Evolutionary conservation across 2,329 filamentous ascomycete genomes (phyloP).

Genomic region (Bisporella sp.): DNA sequence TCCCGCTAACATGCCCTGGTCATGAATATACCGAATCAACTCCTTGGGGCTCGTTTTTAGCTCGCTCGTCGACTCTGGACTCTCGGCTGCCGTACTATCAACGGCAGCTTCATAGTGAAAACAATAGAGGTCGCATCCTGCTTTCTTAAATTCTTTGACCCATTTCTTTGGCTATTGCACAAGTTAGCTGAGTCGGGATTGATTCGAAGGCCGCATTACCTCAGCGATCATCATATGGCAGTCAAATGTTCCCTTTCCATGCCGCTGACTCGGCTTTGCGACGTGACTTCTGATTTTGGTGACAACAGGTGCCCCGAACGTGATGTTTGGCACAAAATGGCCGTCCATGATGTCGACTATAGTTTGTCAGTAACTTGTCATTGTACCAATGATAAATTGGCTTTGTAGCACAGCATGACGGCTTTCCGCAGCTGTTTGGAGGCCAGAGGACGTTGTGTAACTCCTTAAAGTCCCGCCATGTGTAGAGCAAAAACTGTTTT

Average conservation of each 20-base stretch:
- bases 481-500: no score
- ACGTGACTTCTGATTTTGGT: slow-evolving; percentile 89
- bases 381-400: neutral
- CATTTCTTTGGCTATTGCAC: slow-evolving; percentile 80
- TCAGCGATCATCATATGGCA: slow-evolving; percentile 99
- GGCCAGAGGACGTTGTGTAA: slow-evolving; percentile 44
- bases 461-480: no score
- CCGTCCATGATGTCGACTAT: slow-evolving; percentile 93
- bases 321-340: slow-evolving; percentile 98
- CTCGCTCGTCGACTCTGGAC: slow-evolving; percentile 62
- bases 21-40: slow-evolving; percentile 86
- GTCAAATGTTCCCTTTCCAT: slow-evolving; percentile 89
- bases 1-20: slow-evolving; percentile 79
- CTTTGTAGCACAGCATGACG: neutral
- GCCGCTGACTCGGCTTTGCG: slow-evolving; percentile 58
- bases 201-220: slow-evolving; percentile 41
- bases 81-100: slow-evolving; percentile 73
- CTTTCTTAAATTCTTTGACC: slow-evolving; percentile 91
- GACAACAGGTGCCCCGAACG: slow-evolving; percentile 90
- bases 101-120: slow-evolving; percentile 98
- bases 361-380: neutral
- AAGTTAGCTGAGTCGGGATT: neutral
- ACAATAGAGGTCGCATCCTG: slow-evolving; percentile 97
- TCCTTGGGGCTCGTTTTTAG: slow-evolving; percentile 74
- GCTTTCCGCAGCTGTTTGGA: no score